Conservation (phyloP, 495 filamentous ascomycete genomes). For the Emericellopsis terricola region DNA sequence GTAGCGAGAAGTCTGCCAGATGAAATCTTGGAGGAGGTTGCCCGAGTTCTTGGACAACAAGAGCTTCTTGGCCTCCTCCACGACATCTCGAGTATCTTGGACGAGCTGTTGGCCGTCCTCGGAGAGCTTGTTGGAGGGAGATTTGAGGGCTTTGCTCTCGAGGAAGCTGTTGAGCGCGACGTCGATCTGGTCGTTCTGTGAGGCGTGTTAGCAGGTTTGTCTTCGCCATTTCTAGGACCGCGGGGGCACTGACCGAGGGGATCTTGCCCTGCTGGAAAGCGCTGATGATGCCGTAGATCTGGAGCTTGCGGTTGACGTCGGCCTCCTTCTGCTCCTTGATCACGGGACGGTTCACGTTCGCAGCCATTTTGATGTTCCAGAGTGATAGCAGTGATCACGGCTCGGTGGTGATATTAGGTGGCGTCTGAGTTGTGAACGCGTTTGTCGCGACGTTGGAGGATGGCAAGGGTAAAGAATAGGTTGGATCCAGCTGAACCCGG, state of each 20-base stretch:
- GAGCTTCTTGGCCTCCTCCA: conserved; percentile 73
- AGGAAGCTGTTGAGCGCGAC: conserved; percentile 77
- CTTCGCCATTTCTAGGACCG: too few relatives aligned
- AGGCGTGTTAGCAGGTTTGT: too few relatives aligned
- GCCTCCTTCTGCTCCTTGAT: conserved; percentile 39
- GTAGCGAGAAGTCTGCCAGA: conserved; percentile 77
- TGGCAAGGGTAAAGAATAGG: too few relatives aligned
- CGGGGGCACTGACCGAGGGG: conserved; percentile 58
- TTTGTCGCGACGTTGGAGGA: too few relatives aligned
- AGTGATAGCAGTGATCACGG: too few relatives aligned
- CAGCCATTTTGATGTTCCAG: conserved; percentile 12
- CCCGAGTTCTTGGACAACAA: conserved; percentile 93
- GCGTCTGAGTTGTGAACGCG: too few relatives aligned
- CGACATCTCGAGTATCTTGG: conserved; percentile 58
- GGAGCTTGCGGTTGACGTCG: conserved; percentile 85
- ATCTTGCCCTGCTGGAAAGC: conserved; percentile 83
- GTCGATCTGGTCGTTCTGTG: conserved; percentile 84
- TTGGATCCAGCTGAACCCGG: too few relatives aligned
- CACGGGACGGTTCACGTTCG: conserved; percentile 45
- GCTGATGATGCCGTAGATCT: conserved; percentile 79
- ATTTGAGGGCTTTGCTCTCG: conserved; percentile 41
- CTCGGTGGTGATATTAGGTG: too few relatives aligned
- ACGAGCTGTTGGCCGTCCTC: conserved; percentile 63
- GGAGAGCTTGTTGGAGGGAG: conserved; percentile 65
- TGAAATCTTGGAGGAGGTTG: conserved; percentile 87